Conservation (phyloP, 768 basidiomycete genomes). For the Termitomyces sp. region DNA sequence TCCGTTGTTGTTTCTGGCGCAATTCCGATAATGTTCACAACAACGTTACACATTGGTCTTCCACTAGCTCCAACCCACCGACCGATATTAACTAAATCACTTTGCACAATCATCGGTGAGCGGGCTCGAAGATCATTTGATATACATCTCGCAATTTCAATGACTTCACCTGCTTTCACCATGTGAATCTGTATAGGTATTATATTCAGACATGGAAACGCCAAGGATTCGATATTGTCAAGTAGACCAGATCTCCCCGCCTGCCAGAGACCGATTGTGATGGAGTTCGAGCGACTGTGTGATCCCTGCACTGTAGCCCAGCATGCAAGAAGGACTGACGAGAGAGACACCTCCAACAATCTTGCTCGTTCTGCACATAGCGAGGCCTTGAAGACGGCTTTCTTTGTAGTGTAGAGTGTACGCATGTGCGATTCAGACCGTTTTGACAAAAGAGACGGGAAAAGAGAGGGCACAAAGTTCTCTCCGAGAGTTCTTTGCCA, state of each 20-base stretch:
- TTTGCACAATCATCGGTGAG: constrained; percentile 35
- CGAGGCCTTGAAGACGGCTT: constrained; percentile 14
- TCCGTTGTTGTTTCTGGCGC: constrained; percentile 18
- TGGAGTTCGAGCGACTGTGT: constrained; percentile 18
- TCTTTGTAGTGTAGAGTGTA: constrained; percentile 8
- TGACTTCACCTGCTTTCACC: constrained; percentile 8
- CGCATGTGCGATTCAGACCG: constrained; percentile 4
- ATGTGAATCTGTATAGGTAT: constrained; percentile 29
- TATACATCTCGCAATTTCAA: constrained; percentile 25
- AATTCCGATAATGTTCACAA: constrained; percentile 35
- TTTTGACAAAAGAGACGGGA: constrained; percentile 17
- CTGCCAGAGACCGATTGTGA: constrained; percentile 43
- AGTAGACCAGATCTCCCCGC: constrained; percentile 33
- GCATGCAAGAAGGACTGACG: constrained; percentile 35
- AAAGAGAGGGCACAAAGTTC: constrained; percentile 17
- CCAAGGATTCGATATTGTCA: constrained; percentile 29
- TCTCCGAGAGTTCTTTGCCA: constrained; percentile 29
- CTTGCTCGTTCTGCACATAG: constrained; percentile 38
- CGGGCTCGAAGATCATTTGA: constrained; percentile 30
- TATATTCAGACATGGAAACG: constrained; percentile 39
- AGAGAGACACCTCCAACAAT: constrained; percentile 24
- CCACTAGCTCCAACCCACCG: constrained; percentile 27
- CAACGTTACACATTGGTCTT: constrained; percentile 34
- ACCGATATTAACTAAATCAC: constrained; percentile 27
- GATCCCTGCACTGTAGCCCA: constrained; percentile 35